Conservation (phyloP, 495 filamentous ascomycete species). For the Penicillium paxilli region DNA sequence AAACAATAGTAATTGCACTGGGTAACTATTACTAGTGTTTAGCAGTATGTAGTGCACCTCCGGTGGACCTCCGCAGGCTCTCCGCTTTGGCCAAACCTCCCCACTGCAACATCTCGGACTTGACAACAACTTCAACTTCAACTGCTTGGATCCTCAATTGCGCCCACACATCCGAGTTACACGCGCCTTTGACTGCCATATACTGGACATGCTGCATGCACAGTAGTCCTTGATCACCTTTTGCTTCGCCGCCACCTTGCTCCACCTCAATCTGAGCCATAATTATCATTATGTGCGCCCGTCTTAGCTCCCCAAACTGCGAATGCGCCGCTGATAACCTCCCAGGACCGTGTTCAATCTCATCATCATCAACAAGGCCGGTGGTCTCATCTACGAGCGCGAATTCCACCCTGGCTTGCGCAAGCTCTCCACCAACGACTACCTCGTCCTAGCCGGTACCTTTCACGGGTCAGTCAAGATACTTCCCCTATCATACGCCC, state of each 20-base stretch:
- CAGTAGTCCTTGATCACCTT: conserved; percentile 1
- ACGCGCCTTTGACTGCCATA: neutral
- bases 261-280: conserved; percentile 1
- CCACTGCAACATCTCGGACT: neutral
- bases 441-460: conserved; percentile 94
- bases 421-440: conserved; percentile 90
- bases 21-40: neutral
- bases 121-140: neutral
- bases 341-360: conserved; percentile 87
- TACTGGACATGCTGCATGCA: conserved; percentile 10
- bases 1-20: neutral
- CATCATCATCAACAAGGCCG: conserved; percentile 97
- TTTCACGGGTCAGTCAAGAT: conserved; percentile 77
- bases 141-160: neutral
- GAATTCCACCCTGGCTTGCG: conserved; percentile 81
- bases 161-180: neutral
- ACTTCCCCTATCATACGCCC: conserved; percentile 5
- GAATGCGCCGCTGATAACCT: conserved; percentile 13
- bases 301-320: neutral
- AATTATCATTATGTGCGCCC: conserved; percentile 28
- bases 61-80: neutral
- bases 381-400: conserved; percentile 92
- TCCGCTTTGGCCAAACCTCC: neutral
- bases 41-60: no score
- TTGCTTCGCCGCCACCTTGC: conserved; percentile 13